Conservation (phyloP, 108 stramenopile species). For the Pseudonitzschia pungens region DNA sequence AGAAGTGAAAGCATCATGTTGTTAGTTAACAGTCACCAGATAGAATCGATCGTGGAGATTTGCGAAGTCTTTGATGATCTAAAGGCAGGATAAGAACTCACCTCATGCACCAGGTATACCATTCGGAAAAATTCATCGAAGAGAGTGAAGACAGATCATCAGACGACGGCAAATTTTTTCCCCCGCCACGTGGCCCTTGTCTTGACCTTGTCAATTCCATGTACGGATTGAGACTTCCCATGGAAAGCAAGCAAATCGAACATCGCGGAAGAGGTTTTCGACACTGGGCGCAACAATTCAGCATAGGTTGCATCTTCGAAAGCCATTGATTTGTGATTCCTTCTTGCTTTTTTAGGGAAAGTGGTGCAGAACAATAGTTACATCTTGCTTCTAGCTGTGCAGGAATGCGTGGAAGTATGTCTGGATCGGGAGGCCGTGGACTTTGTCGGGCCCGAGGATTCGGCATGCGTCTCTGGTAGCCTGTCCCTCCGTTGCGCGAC, state of each 20-base stretch:
- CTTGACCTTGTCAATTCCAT: conserved; percentile 74
- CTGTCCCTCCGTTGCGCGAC: conserved; percentile 13
- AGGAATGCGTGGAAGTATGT: conserved; percentile 38
- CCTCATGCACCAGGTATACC: conserved; percentile 90
- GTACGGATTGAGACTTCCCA: conserved; percentile 87
- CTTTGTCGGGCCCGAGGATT: conserved; percentile 24
- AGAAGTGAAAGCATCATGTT: neutral
- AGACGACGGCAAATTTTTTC: conserved; percentile 22
- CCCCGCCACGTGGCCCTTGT: conserved; percentile 28
- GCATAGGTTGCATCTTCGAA: conserved; percentile 72
- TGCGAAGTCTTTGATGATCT: neutral
- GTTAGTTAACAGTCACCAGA: no score
- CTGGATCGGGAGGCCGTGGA: conserved; percentile 30
- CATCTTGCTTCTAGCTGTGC: conserved; percentile 72
- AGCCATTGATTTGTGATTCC: conserved; percentile 79
- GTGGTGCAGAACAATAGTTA: conserved; percentile 79
- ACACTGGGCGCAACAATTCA: conserved; percentile 88
- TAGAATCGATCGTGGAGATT: no score
- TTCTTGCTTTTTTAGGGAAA: conserved; percentile 62
- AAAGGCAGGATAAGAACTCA: neutral
- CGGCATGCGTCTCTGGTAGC: conserved; percentile 11
- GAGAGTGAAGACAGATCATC: conserved; percentile 65
- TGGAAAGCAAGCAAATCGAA: conserved; percentile 77
- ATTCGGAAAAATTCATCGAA: conserved; percentile 77
- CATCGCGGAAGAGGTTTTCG: conserved; percentile 86